Evolutionary conservation across 2,329 filamentous ascomycete species (phyloP).

Genomic region (Talaromyces sp.): DNA sequence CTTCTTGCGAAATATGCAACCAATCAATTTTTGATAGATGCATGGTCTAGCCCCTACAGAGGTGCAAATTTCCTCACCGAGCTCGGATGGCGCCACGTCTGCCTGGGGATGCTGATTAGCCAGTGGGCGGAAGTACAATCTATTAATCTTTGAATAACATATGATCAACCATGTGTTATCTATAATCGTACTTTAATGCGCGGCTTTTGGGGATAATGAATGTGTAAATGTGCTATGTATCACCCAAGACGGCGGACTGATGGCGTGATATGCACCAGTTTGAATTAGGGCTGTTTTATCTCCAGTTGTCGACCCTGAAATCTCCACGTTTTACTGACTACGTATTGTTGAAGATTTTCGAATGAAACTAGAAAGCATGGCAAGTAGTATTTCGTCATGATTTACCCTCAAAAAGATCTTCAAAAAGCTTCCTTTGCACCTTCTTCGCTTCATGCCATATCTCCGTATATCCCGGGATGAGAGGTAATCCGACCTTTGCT

Average conservation of each 20-base stretch:
- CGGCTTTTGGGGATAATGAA: not conserved
- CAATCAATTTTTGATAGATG: not conserved
- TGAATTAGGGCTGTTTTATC: not conserved
- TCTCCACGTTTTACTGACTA: not conserved
- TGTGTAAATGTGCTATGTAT: not conserved
- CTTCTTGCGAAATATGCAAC: constrained; percentile 2
- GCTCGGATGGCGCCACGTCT: not conserved
- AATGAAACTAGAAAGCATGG: not conserved
- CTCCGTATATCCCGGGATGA: constrained; percentile 31
- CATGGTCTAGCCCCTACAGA: not conserved
- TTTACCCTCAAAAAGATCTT: constrained; percentile 3
- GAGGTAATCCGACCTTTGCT: constrained; percentile 20
- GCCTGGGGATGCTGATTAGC: not conserved
- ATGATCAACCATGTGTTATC: not conserved
- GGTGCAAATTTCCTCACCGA: not conserved
- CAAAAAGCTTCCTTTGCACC: constrained; percentile 24
- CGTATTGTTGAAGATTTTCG: not conserved
- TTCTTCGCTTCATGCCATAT: constrained; percentile 30
- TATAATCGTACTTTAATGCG: not conserved
- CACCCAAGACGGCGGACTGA: not conserved
- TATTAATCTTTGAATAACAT: not conserved
- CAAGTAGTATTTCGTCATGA: not conserved
- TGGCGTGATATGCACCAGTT: constrained; percentile 1
- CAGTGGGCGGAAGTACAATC: not conserved
- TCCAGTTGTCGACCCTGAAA: not conserved